Evolutionary conservation across 2,329 filamentous ascomycete genomes (phyloP).

Genomic region (Lecanoromycetidae sp.): DNA sequence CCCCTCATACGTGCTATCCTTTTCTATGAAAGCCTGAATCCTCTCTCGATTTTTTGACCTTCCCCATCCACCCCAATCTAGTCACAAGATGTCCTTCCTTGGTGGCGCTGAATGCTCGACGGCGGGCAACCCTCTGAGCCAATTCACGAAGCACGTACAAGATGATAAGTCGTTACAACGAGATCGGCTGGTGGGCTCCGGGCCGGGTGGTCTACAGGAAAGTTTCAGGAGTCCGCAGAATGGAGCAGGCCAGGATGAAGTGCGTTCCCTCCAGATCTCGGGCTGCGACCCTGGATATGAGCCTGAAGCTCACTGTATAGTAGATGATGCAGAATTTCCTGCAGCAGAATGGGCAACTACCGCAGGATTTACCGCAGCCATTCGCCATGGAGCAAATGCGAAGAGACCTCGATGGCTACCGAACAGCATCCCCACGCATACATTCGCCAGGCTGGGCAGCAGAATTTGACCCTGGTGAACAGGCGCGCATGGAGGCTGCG

Average conservation of each 20-base stretch:
- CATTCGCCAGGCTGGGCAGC: slow-evolving; percentile 51
- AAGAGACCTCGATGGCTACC: slow-evolving; percentile 44
- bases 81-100: slow-evolving; percentile 70
- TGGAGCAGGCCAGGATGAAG: slow-evolving; percentile 55
- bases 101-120: slow-evolving; percentile 95
- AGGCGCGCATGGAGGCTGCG: slow-evolving; percentile 59
- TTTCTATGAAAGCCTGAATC: background rate
- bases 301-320: slow-evolving; percentile 4
- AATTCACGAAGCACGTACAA: slow-evolving; percentile 94
- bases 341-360: slow-evolving; percentile 58
- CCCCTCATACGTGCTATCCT: slow-evolving; percentile 22
- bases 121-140: slow-evolving; percentile 85
- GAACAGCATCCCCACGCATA: slow-evolving; percentile 19
- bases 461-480: slow-evolving; percentile 51
- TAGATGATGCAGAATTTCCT: slow-evolving; percentile 92
- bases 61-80: background rate
- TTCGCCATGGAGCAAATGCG: slow-evolving; percentile 58
- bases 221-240: slow-evolving; percentile 63
- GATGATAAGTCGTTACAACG: slow-evolving; percentile 92
- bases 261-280: background rate
- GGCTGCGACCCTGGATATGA: background rate
- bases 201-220: slow-evolving; percentile 57
- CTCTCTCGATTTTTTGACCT: background rate
- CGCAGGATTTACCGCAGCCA: slow-evolving; percentile 42
- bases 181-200: slow-evolving; percentile 70